Evolutionary conservation across 805 yeast species (phyloP).

Genomic region (Nakazawaea holstii): DNA sequence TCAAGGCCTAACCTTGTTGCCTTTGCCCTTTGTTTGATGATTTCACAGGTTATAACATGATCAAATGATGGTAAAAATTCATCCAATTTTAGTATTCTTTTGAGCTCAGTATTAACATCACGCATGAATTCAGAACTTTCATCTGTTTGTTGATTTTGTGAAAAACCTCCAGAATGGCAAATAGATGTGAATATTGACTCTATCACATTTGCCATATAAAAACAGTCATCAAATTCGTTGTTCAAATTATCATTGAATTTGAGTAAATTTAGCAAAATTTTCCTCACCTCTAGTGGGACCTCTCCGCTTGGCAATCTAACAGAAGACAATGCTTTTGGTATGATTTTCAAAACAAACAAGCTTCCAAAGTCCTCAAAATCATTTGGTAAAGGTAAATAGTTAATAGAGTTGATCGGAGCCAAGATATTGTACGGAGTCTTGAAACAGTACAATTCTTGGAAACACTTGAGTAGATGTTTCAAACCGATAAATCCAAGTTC

Average conservation of each 20-base stretch:
- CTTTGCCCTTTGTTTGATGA: constrained; percentile 54
- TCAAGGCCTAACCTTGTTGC: constrained; percentile 54
- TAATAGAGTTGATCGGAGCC: constrained; percentile 27
- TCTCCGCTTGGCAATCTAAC: constrained; percentile 59
- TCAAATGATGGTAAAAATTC: constrained; percentile 80
- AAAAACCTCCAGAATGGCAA: constrained; percentile 18
- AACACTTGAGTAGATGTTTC: constrained; percentile 65
- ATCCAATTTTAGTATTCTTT: constrained; percentile 74
- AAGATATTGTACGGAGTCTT: constrained; percentile 31
- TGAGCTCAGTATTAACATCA: constrained; percentile 59
- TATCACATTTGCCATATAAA: constrained; percentile 57
- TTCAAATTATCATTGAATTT: constrained; percentile 82
- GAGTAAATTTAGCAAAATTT: constrained; percentile 62
- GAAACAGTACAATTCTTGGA: constrained; percentile 68
- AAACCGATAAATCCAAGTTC: constrained; percentile 67
- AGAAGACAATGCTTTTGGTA: constrained; percentile 55
- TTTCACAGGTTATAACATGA: constrained; percentile 44
- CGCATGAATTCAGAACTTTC: constrained; percentile 33
- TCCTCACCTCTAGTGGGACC: constrained; percentile 53
- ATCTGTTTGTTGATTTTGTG: constrained; percentile 6
- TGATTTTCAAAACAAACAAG: constrained; percentile 65
- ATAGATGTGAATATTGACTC: constrained; percentile 39
- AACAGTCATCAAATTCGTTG: constrained; percentile 70
- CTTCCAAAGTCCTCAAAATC: constrained; percentile 68
- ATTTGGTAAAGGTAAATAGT: constrained; percentile 69